Conservation (phyloP, 2,329 filamentous ascomycete genomes). For the Fusarium globosum region DNA sequence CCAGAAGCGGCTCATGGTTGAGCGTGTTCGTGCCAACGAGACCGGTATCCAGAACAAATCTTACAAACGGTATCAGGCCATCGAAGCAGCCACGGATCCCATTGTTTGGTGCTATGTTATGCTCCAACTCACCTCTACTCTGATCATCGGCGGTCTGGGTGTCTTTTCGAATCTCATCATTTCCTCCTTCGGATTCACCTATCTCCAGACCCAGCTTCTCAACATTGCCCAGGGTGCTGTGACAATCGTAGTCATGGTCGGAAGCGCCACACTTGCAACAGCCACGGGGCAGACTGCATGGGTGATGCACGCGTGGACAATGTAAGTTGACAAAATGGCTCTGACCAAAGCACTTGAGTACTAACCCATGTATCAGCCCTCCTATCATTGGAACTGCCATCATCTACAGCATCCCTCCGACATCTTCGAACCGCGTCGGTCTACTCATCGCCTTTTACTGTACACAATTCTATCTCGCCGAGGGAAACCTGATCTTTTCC, state of each 20-base stretch:
- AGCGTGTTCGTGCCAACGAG: not conserved
- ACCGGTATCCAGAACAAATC: not conserved
- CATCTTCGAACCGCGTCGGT: conserved; percentile 48
- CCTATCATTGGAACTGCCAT: conserved; percentile 55
- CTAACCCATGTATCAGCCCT: not conserved
- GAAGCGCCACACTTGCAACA: conserved; percentile 26
- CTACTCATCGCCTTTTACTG: conserved; percentile 56
- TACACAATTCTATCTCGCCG: conserved; percentile 44
- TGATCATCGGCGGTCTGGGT: not conserved
- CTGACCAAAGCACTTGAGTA: no score
- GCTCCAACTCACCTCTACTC: not conserved
- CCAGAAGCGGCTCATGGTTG: not conserved
- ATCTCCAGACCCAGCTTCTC: conserved; percentile 13
- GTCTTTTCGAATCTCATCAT: not conserved
- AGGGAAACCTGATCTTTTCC: not conserved
- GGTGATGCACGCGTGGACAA: not conserved
- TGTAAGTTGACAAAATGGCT: not conserved
- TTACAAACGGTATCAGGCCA: not conserved
- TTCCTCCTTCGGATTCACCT: conserved; percentile 13
- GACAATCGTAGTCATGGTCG: conserved; percentile 53
- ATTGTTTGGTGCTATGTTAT: not conserved
- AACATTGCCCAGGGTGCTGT: not conserved
- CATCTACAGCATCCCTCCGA: conserved; percentile 51
- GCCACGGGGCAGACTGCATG: conserved; percentile 16
- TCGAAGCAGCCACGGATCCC: not conserved